phyloP scores from a whole-genome alignment of 345 rosid genomes.

The Citrus unshiu region DNA sequence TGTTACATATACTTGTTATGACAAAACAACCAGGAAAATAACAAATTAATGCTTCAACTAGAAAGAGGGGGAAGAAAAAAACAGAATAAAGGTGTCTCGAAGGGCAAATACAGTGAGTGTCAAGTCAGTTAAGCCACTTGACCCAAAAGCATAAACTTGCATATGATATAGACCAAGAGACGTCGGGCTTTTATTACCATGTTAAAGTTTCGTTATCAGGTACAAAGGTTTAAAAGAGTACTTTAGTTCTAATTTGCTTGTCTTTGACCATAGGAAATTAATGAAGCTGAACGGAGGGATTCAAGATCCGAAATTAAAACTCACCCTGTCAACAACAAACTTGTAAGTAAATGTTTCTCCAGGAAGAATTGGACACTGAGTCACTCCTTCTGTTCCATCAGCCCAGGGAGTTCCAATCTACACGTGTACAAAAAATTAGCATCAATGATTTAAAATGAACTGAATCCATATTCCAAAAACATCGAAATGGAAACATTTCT shows the following conservation, averaged over 20 bases:
- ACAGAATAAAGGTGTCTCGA: background rate
- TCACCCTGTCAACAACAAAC: constrained; percentile 73
- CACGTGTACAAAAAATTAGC: background rate
- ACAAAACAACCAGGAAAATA: background rate
- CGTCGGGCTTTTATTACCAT: no score
- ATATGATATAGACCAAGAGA: no score
- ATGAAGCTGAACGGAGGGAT: background rate
- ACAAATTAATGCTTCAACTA: background rate
- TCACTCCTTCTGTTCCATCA: constrained; percentile 68
- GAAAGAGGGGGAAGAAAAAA: background rate
- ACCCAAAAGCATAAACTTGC: no score
- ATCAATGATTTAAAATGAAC: background rate
- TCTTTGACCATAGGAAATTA: background rate
- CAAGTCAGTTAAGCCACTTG: no score
- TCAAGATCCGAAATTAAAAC: background rate
- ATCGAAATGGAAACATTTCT: background rate
- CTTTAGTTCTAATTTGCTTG: background rate
- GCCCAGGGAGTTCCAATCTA: constrained; percentile 74
- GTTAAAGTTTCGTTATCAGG: no score
- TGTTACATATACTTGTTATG: background rate
- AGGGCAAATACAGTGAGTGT: background rate
- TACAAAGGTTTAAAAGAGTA: no score
- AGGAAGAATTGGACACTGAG: constrained; percentile 70
- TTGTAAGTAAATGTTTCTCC: constrained; percentile 59
- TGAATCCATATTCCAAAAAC: background rate